A percentile compares a stretch with the other conserved stretches of the same genome.
Conservation (phyloP, 495 filamentous ascomycete species). For the Penicillium steckii region DNA sequence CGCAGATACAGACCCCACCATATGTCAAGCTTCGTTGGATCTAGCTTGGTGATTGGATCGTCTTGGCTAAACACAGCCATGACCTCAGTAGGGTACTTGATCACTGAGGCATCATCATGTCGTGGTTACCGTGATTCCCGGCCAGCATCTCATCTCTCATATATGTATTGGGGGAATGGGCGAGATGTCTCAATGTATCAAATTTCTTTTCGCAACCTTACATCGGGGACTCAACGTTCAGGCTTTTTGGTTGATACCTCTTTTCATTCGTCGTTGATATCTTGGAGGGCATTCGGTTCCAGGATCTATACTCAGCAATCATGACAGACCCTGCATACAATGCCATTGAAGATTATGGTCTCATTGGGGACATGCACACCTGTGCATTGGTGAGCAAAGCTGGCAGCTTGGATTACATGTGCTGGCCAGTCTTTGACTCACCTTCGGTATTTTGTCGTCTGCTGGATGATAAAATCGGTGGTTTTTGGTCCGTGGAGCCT, state of each 20-base stretch:
- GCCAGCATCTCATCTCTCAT: slow-evolving; percentile 4
- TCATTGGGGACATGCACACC: slow-evolving; percentile 78
- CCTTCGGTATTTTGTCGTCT: slow-evolving; percentile 66
- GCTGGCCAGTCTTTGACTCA: slow-evolving; percentile 71
- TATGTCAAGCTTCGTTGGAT: background rate
- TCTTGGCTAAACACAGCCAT: slow-evolving; percentile 15
- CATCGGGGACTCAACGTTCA: background rate
- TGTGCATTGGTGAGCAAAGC: slow-evolving; percentile 69
- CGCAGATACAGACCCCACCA: background rate
- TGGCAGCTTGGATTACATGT: slow-evolving; percentile 73
- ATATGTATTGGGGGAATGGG: slow-evolving; percentile 9
- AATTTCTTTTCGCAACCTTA: background rate
- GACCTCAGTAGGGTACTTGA: slow-evolving; percentile 24
- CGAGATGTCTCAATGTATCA: background rate
- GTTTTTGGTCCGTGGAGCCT: slow-evolving; percentile 61
- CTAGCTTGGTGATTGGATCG: background rate
- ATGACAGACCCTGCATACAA: slow-evolving; percentile 48
- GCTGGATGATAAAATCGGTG: slow-evolving; percentile 68
- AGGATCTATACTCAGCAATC: background rate
- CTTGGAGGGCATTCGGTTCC: background rate
- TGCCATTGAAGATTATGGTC: slow-evolving; percentile 72
- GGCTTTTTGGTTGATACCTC: background rate
- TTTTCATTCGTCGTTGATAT: background rate
- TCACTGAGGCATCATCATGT: slow-evolving; percentile 28
- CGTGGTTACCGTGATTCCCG: slow-evolving; percentile 17